Evolutionary conservation across 2,329 filamentous ascomycete genomes (phyloP).

Genomic region (Hypoxylon sp.): DNA sequence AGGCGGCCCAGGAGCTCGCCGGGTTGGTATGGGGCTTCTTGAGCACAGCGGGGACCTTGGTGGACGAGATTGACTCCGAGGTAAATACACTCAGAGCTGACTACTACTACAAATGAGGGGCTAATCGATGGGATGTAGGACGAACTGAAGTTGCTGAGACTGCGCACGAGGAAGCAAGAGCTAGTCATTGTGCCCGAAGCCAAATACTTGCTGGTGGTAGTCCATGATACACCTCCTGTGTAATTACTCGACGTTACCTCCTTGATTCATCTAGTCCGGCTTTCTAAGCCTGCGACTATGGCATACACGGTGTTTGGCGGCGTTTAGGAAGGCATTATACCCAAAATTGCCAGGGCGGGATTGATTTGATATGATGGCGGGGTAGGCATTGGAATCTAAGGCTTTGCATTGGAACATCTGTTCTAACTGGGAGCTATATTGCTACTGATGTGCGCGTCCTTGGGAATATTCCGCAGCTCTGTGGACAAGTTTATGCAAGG

Average conservation of each 20-base stretch:
- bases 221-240: slow-evolving; percentile 84
- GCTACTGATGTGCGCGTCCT: slow-evolving; percentile 1
- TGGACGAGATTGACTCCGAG: slow-evolving; percentile 81
- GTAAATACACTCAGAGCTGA: slow-evolving; percentile 56
- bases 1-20: slow-evolving; percentile 80
- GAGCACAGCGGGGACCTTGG: slow-evolving; percentile 75
- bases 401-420: neutral
- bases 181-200: slow-evolving; percentile 85
- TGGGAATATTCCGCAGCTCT: neutral
- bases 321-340: slow-evolving; percentile 51
- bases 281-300: slow-evolving; percentile 1
- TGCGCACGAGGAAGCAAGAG: slow-evolving; percentile 89
- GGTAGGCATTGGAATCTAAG: neutral
- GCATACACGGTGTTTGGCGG: slow-evolving; percentile 42
- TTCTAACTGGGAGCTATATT: slow-evolving; percentile 4
- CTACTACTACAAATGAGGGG: neutral
- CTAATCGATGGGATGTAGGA: slow-evolving; percentile 64
- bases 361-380: slow-evolving; percentile 23
- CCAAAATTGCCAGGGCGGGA: slow-evolving; percentile 38
- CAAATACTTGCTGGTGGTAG: slow-evolving; percentile 83
- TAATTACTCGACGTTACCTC: slow-evolving; percentile 55
- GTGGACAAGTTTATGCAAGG: neutral
- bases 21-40: slow-evolving; percentile 83
- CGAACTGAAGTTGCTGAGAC: slow-evolving; percentile 80
- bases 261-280: slow-evolving; percentile 24